Evolutionary conservation across 2,329 filamentous ascomycete species (phyloP).

Genomic region (Trichophyton equinum): DNA sequence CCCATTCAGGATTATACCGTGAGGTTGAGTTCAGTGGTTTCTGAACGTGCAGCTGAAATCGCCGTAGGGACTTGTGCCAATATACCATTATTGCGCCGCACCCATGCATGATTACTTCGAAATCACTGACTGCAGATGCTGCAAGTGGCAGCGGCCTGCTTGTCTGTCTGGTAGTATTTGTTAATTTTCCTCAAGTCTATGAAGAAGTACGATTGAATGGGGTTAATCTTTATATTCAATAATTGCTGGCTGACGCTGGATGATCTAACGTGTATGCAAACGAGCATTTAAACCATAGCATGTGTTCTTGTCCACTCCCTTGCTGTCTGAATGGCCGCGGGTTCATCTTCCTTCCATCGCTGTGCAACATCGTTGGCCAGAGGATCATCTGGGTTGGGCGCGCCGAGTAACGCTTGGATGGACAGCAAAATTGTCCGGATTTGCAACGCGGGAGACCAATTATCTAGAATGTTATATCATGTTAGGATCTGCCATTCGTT

Average conservation of each 20-base stretch:
- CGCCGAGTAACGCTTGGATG: constrained; percentile 90
- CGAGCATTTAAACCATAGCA: constrained; percentile 42
- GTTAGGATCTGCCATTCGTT: not conserved
- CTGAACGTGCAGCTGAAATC: no score
- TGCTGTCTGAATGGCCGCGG: constrained; percentile 80
- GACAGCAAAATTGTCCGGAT: constrained; percentile 98
- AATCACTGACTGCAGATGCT: no score
- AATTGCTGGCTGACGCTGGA: not conserved
- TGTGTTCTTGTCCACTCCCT: constrained; percentile 83
- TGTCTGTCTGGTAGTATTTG: not conserved
- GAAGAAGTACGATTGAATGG: not conserved
- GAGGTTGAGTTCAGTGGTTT: no score
- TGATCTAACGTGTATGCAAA: not conserved
- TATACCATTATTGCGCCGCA: no score
- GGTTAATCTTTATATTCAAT: not conserved
- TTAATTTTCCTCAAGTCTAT: not conserved
- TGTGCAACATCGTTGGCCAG: constrained; percentile 95
- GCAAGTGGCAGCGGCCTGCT: no score
- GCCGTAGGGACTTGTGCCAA: no score
- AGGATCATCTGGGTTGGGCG: constrained; percentile 96
- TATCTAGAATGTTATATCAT: constrained; percentile 46
- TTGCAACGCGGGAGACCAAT: constrained; percentile 96
- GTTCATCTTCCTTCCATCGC: constrained; percentile 94
- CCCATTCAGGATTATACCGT: no score
- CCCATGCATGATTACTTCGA: no score